Percentiles rank a stretch among this genome's conserved stretches.
These are phyloP conservation scores for Sporothrix brunneoviolacea DNA, from an alignment of 2,329 filamentous ascomycete species.

Conservation along the genomic window DNA sequence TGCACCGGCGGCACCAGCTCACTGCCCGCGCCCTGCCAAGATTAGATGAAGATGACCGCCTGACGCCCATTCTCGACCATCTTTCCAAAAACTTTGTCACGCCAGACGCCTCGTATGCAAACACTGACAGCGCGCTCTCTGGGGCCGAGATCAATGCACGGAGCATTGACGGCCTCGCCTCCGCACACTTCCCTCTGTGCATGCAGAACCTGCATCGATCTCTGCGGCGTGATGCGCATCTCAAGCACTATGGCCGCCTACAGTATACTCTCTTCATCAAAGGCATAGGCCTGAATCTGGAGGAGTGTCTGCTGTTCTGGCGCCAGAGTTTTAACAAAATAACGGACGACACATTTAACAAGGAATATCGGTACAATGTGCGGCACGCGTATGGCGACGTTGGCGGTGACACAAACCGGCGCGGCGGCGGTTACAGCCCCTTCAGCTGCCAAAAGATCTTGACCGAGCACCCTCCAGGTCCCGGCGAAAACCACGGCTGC, in stretches of 20 bases:
- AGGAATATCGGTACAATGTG: slow-evolving; percentile 95
- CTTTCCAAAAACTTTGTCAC: slow-evolving; percentile 95
- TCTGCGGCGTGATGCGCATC: slow-evolving; percentile 77
- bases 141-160: slow-evolving; percentile 70
- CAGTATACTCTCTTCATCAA: slow-evolving; percentile 97
- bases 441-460: slow-evolving; percentile 95
- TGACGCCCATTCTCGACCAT: slow-evolving; percentile 62
- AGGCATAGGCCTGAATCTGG: slow-evolving; percentile 84
- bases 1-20: slow-evolving; percentile 43
- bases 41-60: slow-evolving; percentile 90
- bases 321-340: slow-evolving; percentile 76
- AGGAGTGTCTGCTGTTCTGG: slow-evolving; percentile 92
- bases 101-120: slow-evolving; percentile 75
- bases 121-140: slow-evolving; percentile 52
- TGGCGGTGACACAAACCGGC: slow-evolving; percentile 81
- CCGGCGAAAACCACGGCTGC: slow-evolving; percentile 90
- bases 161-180: slow-evolving; percentile 72
- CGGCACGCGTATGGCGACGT: slow-evolving; percentile 95
- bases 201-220: slow-evolving; percentile 88
- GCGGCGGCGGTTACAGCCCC: slow-evolving; percentile 80
- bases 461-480: slow-evolving; percentile 77
- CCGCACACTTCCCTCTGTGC: slow-evolving; percentile 80
- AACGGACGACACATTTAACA: slow-evolving; percentile 92
- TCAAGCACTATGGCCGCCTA: slow-evolving; percentile 88
- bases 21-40: slow-evolving; percentile 87